Percentiles rank a stretch among this genome's conserved stretches.
These are phyloP conservation scores for Singerocomus inundabilis DNA, from an alignment of 1,284 basidiomycete genomes.

Conservation along the genomic window DNA sequence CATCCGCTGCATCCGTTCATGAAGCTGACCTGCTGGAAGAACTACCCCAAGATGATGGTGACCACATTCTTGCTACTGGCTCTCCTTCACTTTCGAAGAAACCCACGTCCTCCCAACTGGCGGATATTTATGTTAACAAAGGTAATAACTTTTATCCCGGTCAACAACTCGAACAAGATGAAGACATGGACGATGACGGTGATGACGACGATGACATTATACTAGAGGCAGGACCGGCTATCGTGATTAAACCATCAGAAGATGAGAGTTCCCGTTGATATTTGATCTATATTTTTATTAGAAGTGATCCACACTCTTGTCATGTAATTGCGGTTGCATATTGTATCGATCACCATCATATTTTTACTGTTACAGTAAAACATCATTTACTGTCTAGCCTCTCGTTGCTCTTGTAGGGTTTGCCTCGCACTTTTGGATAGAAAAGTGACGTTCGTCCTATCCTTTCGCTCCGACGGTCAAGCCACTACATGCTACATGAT, in stretches of 20 bases:
- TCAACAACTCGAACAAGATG: conserved; percentile 38
- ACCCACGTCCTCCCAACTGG: conserved; percentile 33
- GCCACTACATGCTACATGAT: conserved; percentile 34
- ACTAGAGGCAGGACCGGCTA: conserved; percentile 63
- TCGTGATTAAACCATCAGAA: conserved; percentile 41
- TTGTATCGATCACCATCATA: conserved; percentile 20
- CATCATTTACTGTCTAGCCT: background rate
- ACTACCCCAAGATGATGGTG: conserved; percentile 39
- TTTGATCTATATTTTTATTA: conserved; percentile 17
- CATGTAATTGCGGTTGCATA: conserved; percentile 18
- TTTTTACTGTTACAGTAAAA: background rate
- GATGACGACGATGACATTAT: conserved; percentile 53
- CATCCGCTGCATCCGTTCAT: conserved; percentile 47
- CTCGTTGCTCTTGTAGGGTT: too few species aligned
- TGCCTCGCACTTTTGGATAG: too few species aligned
- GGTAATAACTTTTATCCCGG: conserved; percentile 38
- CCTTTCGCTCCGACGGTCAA: too few species aligned
- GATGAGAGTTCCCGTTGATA: conserved; percentile 22
- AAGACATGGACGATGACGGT: conserved; percentile 36
- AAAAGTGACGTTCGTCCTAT: too few species aligned
- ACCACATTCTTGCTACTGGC: conserved; percentile 52
- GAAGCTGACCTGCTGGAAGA: conserved; percentile 29
- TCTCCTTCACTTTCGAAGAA: conserved; percentile 43
- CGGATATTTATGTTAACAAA: conserved; percentile 38
- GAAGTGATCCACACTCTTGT: conserved; percentile 9